Evolutionary conservation across 2,329 filamentous ascomycete species (phyloP), one percentile per base, ranked within the genome.

Genomic region (Epichloe hybrida): DNA sequence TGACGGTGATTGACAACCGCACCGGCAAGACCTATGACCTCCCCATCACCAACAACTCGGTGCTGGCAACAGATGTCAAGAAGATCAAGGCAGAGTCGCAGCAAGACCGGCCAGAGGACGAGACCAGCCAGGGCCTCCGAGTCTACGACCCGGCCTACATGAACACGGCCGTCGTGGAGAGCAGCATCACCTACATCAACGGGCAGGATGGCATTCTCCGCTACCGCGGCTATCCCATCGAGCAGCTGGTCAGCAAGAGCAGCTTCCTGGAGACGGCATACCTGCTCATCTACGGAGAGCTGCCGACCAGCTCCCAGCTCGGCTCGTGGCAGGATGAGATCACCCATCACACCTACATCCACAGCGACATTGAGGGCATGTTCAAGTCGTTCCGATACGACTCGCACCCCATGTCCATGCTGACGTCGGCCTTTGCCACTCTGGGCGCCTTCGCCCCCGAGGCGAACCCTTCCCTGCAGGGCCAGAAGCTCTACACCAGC

Each of bases 141-240:
- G 65, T 76, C 37, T 74, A 67, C 50, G 73, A 75, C 60, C 72
- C 72, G n/a, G 73, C 69, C 3, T 76, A 73, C 62, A 72, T 74
- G 68, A 76, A 75, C 64, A 75, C 73, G 2, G 72, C 72, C 17
- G 73, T 74, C 2, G 67, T 75, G 20, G 62, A 71, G 62, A 72
- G 69, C 57, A 67, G 62, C 46, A 76, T 76, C 58, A 75, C 72
- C 31, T 75, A 75, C 64, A 75, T 75, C 60, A 74, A 76, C 58
- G 74, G 74, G 37, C 67, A 66, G 52, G 71, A 74, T 21, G 74
- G 74, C 37, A 71, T 74, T 43, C 64, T 77, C 36, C 71, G 72
- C 40, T 77, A 76, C 58, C 70, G 74, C 8, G 73, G 72, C 40
- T 75, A 76, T 57, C 70, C 71, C 7, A 75, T 76, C 53, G 67